Percentiles rank a stretch among this genome's conserved stretches.
These are phyloP conservation scores for Vigna reflexopilosa DNA, from an alignment of 306 rosid genomes.

Conservation along the genomic window DNA sequence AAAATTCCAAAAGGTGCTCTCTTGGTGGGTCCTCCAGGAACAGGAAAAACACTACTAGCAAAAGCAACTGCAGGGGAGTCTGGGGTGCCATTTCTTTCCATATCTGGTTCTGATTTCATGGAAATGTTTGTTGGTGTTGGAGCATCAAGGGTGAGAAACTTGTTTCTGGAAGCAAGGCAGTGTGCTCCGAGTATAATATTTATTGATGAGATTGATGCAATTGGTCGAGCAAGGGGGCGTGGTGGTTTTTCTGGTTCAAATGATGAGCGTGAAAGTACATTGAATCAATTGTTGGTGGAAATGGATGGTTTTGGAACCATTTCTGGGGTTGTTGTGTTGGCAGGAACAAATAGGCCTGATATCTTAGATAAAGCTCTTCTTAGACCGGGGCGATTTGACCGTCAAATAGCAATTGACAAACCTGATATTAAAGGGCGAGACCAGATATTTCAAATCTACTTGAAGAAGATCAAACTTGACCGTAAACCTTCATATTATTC, in stretches of 20 bases:
- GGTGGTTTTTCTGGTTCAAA: constrained; percentile 88
- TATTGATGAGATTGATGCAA: constrained; percentile 97
- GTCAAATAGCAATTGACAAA: constrained; percentile 75
- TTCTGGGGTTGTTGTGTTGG: constrained; percentile 95
- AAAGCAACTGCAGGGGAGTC: constrained; percentile 99
- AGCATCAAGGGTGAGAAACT: constrained; percentile 94
- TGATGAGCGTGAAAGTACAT: constrained; percentile 97
- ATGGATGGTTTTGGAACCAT: constrained; percentile 99
- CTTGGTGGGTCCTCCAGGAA: constrained; percentile 96
- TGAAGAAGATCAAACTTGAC: constrained; percentile 87
- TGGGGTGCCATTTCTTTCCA: constrained; percentile 93
- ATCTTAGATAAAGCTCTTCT: constrained; percentile 91
- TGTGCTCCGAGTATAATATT: constrained; percentile 95
- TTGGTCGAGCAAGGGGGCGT: constrained; percentile 98
- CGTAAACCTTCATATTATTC: constrained; percentile 85
- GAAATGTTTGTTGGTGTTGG: constrained; percentile 99
- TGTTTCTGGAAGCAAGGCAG: constrained; percentile 95
- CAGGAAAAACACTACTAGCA: constrained; percentile 96
- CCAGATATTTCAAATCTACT: constrained; percentile 86
- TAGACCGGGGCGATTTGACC: constrained; percentile 97
- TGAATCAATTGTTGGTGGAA: constrained; percentile 95
- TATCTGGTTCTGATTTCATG: constrained; percentile 94
- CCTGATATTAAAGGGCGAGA: constrained; percentile 94
- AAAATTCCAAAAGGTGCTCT: constrained; percentile 98
- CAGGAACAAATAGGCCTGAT: constrained; percentile 98